These are phyloP conservation scores for Pharus latifolius DNA, from an alignment of 176 grass and related monocot species.

Conservation along the genomic window DNA sequence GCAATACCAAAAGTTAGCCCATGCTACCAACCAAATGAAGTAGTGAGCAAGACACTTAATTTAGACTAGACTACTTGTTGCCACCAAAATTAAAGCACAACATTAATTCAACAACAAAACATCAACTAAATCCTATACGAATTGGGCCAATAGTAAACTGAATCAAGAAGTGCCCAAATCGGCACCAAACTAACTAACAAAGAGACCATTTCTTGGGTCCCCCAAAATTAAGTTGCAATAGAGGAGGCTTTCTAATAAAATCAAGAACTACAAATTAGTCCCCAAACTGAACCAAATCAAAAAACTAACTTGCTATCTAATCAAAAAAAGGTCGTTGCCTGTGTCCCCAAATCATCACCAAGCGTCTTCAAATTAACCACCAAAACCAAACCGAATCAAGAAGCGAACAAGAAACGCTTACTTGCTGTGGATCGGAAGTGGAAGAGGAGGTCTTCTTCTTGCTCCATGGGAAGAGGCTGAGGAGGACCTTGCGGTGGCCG, in stretches of 20 bases:
- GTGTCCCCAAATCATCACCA: background rate
- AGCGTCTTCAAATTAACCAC: background rate
- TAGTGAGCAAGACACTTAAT: background rate
- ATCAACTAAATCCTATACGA: background rate
- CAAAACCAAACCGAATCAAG: background rate
- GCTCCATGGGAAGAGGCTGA: conserved; percentile 41
- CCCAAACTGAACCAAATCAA: background rate
- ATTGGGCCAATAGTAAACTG: background rate
- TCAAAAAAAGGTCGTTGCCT: background rate
- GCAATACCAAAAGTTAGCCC: no score
- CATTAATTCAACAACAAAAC: background rate
- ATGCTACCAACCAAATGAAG: no score
- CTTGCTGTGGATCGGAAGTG: conserved; percentile 48
- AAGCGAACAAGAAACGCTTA: background rate
- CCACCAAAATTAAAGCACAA: background rate
- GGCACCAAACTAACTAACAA: background rate
- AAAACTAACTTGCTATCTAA: background rate
- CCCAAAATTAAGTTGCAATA: no score
- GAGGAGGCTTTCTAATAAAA: no score
- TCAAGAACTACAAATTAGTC: no score
- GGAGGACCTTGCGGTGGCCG: conserved; percentile 31
- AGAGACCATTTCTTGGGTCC: no score
- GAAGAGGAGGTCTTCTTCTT: conserved; percentile 22
- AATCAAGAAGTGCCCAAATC: background rate
- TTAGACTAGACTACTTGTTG: background rate